Percentiles rank a stretch among this genome's conserved stretches.
Evolutionary conservation across 345 rosid species (phyloP).

Genomic region (Hirschfeldia incana): DNA sequence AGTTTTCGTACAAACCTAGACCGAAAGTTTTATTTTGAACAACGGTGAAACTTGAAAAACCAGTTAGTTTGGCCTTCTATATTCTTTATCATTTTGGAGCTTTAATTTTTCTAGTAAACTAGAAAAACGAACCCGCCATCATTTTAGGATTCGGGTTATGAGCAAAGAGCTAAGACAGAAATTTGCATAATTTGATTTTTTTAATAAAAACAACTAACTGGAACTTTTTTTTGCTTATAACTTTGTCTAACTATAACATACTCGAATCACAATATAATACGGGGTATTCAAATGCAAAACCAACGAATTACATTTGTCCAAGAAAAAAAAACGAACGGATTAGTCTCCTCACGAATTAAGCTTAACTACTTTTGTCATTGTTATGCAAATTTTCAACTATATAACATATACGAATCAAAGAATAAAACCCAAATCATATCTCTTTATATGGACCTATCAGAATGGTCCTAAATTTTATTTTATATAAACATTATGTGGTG

Average conservation of each 20-base stretch:
- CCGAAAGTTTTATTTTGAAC: too few relatives aligned
- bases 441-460: constrained; percentile 10
- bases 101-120: neutral
- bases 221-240: neutral
- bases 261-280: neutral
- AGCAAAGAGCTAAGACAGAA: neutral
- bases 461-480: constrained; percentile 8
- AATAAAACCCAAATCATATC: neutral
- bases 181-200: neutral
- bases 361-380: neutral
- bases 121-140: neutral
- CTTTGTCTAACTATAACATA: neutral
- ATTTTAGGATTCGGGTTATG: neutral
- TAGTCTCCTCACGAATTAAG: constrained; percentile 2
- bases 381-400: constrained; percentile 8
- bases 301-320: neutral
- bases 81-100: neutral
- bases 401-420: neutral
- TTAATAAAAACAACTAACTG: neutral
- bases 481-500: constrained; percentile 15
- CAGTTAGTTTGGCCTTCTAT: too few relatives aligned
- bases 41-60: too few relatives aligned
- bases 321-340: neutral
- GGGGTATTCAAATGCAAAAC: neutral
- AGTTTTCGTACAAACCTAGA: too few relatives aligned